Base-by-base conservation (phyloP, 306 rosid species). In the Citrullus mucosospermus region DNA sequence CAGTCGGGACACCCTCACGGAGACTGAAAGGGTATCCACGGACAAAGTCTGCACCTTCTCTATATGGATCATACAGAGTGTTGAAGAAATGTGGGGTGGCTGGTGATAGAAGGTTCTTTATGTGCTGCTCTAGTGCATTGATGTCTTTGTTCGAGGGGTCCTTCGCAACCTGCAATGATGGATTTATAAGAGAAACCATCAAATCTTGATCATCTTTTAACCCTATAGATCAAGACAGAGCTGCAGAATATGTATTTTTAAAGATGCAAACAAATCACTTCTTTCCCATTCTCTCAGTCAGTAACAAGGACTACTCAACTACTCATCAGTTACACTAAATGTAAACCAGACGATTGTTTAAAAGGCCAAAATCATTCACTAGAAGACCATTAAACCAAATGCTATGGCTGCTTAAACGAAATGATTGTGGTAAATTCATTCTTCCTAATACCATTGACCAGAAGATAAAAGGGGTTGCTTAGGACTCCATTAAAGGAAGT, bases 21-120 rank as follows among this genome's bases (percentile, higher is more conserved):
- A 89, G 80, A 82, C 93, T 89, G 85, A 89, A 91, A 20, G 93
- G 96, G 81, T 91, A 91, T 55, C 91, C 92, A 4, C 88, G 87
- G 54, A 91, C 90, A 32, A 91, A 89, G 80, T 89, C 91, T 1
- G 86, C 90, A 68, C 91, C 90, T 46, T 91, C 88, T 57, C 93
- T 46, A 78, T 28, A 82, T 14, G 78, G 84, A 39, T 82, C 85
- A 58, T 84, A 72, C 32, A 84, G 84, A 14, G 87, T 84, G 50
- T 86, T 84, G 89, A 84, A 84, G 68, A 86, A 86, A 39, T 22
- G 41, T 25, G 86, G 86, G 6, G 87, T 84, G 38, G 87, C 83
- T 38, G 89, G 90, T 67, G 77, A 66, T 18, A 87, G 77, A 28
- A 87, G 80, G 56, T 85, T 85, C 79, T 74, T 77, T 12, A 85